Evolutionary conservation across 768 basidiomycete genomes (phyloP).

Genomic region (Suillus tomentosus): DNA sequence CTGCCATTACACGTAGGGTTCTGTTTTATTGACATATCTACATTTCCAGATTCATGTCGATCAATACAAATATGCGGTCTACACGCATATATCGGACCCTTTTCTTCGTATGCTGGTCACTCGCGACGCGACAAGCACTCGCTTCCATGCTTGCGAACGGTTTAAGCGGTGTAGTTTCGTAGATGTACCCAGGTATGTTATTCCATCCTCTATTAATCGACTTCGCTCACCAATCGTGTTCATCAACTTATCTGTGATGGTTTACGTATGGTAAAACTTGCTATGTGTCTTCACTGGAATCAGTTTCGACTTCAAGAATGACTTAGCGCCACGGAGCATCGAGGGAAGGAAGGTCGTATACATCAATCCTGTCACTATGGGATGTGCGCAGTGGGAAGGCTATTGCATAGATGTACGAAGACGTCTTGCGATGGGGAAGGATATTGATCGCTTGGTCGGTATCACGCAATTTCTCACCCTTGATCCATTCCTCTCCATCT

Average conservation of each 20-base stretch:
- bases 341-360: conserved; percentile 69
- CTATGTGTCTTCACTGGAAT: neutral
- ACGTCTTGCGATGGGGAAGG: conserved; percentile 44
- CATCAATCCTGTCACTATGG: conserved; percentile 80
- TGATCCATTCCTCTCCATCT: neutral
- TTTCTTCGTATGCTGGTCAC: conserved; percentile 64
- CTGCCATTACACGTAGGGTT: conserved; percentile 2
- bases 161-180: conserved; percentile 72
- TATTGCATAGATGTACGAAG: conserved; percentile 44
- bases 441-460: conserved; percentile 67
- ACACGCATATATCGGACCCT: conserved; percentile 56
- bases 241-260: conserved; percentile 10
- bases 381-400: conserved; percentile 55
- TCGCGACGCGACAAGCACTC: conserved; percentile 57
- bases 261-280: conserved; percentile 18
- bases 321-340: conserved; percentile 36
- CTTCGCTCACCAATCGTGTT: neutral
- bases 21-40: neutral
- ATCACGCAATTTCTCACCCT: neutral
- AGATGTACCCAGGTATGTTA: conserved; percentile 36
- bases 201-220: neutral
- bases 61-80: conserved; percentile 80
- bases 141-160: conserved; percentile 95
- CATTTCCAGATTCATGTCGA: conserved; percentile 79
- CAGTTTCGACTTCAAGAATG: conserved; percentile 12